These are phyloP conservation scores for Teratosphaeria pseudoeucalypti DNA, from an alignment of 2,329 filamentous ascomycete species.

Conservation along the genomic window DNA sequence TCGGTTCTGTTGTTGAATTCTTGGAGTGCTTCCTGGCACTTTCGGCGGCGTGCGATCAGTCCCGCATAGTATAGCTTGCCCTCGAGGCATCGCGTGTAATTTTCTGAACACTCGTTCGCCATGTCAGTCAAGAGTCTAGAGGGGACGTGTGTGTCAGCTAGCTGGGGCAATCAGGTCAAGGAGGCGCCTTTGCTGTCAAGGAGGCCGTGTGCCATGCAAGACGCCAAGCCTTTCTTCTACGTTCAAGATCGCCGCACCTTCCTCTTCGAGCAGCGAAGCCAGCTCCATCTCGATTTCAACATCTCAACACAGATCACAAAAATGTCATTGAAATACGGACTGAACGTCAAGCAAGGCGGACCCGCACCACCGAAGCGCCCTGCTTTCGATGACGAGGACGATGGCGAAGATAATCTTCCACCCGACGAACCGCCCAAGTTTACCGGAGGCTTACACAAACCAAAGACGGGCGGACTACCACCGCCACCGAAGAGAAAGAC, in stretches of 20 bases:
- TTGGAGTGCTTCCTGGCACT: constrained; percentile 51
- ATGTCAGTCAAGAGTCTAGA: not conserved
- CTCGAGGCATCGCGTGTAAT: constrained; percentile 22
- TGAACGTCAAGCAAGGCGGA: constrained; percentile 24
- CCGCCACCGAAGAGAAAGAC: constrained; percentile 33
- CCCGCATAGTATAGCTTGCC: constrained; percentile 59
- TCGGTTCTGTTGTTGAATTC: constrained; percentile 53
- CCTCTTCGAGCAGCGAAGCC: not conserved
- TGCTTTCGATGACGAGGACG: constrained; percentile 19
- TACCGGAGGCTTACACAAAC: constrained; percentile 37
- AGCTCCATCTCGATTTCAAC: not conserved
- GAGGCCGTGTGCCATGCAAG: no score
- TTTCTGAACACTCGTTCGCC: constrained; percentile 20
- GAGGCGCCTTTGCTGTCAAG: no score
- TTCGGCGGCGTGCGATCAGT: constrained; percentile 52
- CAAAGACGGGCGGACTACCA: constrained; percentile 22
- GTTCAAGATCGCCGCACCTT: not conserved
- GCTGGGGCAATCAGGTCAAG: no score
- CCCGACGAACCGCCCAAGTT: constrained; percentile 45
- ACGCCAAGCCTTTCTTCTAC: not conserved
- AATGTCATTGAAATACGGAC: constrained; percentile 28
- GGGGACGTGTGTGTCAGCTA: no score
- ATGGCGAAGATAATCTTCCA: constrained; percentile 13
- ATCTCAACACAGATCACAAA: not conserved
- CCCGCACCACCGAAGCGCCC: constrained; percentile 1